phyloP scores from a whole-genome alignment of 306 rosid species.

The Cicer arietinum region DNA sequence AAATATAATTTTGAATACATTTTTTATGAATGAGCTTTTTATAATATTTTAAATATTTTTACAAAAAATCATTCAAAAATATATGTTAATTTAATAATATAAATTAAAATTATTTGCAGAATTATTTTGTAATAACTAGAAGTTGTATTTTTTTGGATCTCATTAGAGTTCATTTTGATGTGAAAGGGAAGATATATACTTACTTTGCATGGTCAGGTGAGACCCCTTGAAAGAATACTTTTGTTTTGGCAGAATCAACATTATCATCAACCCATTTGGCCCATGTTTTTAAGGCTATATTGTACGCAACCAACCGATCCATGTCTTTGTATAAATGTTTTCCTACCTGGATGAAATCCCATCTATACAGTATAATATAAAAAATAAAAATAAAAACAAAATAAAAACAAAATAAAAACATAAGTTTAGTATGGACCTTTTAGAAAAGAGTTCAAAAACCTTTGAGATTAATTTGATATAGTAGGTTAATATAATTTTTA shows the following conservation, averaged over 20 bases:
- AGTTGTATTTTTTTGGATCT: neutral
- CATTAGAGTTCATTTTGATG: neutral
- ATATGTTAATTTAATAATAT: too few relatives aligned
- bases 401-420: neutral
- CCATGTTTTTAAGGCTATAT: constrained; percentile 76
- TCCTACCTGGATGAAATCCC: constrained; percentile 75
- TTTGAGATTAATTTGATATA: too few relatives aligned
- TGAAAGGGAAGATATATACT: neutral
- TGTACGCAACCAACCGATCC: constrained; percentile 71
- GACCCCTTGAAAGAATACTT: constrained; percentile 78
- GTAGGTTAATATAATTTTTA: too few relatives aligned
- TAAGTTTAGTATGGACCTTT: too few relatives aligned
- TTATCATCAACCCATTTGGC: constrained; percentile 72
- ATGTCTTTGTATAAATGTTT: constrained; percentile 50
- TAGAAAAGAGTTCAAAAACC: too few relatives aligned
- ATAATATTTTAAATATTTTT: too few relatives aligned
- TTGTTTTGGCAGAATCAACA: constrained; percentile 57
- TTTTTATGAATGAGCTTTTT: too few relatives aligned
- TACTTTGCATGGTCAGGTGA: constrained; percentile 80
- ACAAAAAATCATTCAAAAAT: too few relatives aligned
- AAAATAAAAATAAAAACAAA: neutral
- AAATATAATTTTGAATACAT: too few relatives aligned
- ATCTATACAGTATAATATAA: constrained; percentile 43
- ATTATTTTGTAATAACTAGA: too few relatives aligned
- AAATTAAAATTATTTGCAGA: too few relatives aligned